phyloP scores from a whole-genome alignment of 768 basidiomycete species.

The Tricholoma furcatifolium region DNA sequence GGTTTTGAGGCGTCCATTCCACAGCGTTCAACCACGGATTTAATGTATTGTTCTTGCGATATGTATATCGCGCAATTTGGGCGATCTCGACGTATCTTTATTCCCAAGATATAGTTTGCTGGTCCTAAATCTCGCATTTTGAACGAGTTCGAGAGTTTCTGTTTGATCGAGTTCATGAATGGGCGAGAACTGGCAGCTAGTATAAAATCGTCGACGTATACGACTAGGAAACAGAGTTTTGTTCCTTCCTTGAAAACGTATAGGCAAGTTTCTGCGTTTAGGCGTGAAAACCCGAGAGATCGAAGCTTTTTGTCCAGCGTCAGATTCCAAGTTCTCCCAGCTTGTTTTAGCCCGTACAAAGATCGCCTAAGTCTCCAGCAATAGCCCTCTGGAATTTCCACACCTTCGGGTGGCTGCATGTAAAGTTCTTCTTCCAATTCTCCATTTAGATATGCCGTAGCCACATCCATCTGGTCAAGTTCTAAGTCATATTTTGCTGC shows the following conservation, averaged over 20 bases:
- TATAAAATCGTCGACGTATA: too few species aligned
- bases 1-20: not conserved
- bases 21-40: not conserved
- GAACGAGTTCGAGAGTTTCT: not conserved
- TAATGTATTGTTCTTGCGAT: not conserved
- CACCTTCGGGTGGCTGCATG: constrained; percentile 3
- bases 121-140: not conserved
- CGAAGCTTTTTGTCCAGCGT: not conserved
- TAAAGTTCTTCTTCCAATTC: constrained; percentile 4
- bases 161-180: not conserved
- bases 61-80: not conserved
- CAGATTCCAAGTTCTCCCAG: not conserved
- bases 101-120: too few species aligned
- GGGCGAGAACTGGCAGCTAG: not conserved
- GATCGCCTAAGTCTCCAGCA: too few species aligned
- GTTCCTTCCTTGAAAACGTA: not conserved
- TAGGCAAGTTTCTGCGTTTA: too few species aligned
- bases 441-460: too few species aligned
- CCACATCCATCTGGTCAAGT: not conserved
- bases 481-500: not conserved
- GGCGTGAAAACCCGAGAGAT: not conserved
- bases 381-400: not conserved
- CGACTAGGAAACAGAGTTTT: not conserved
- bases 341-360: not conserved
- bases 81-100: not conserved